Percentiles rank a stretch among this genome's conserved stretches.
phyloP scores from a whole-genome alignment of 1,284 basidiomycete genomes.

The Melanopsichium pennsylvanicum region DNA sequence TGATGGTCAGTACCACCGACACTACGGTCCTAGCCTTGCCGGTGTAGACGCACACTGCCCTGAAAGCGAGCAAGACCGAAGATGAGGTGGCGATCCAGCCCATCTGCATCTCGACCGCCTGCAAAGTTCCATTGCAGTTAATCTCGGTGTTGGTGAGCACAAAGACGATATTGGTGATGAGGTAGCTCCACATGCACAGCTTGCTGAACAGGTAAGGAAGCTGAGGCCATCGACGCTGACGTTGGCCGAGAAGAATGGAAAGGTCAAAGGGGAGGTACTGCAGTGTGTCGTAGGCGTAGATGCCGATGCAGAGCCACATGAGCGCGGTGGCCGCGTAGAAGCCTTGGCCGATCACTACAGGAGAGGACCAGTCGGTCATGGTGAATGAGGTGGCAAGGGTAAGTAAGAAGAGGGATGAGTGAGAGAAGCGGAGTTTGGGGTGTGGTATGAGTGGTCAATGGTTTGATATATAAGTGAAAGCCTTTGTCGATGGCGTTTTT shows the following conservation, averaged over 20 bases:
- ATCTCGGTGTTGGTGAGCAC: conserved; percentile 20
- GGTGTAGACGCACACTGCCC: conserved; percentile 42
- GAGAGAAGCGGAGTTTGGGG: neutral
- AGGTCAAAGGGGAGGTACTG: conserved; percentile 29
- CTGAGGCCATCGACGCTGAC: conserved; percentile 34
- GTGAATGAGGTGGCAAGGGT: neutral
- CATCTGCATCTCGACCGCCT: conserved; percentile 46
- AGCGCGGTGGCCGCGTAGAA: conserved; percentile 23
- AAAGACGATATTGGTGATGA: conserved; percentile 17
- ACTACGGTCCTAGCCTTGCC: conserved; percentile 24
- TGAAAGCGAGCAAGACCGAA: conserved; percentile 33
- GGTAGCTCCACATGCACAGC: conserved; percentile 28
- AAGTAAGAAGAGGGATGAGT: neutral
- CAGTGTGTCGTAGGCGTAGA: conserved; percentile 24
- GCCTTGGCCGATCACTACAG: conserved; percentile 13
- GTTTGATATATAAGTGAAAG: neutral
- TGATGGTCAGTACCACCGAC: conserved; percentile 18
- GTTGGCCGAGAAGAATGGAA: conserved; percentile 18
- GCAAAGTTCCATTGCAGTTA: conserved; percentile 23
- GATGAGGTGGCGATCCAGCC: conserved; percentile 32
- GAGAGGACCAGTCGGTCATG: conserved; percentile 34
- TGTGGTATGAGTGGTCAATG: neutral
- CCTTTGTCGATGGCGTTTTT: too few relatives aligned
- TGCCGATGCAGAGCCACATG: conserved; percentile 38
- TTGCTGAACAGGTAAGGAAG: conserved; percentile 36